Evolutionary conservation across 768 basidiomycete genomes (phyloP), one percentile per base, ranked within the genome.

Genomic region (Collybiopsis luxurians): DNA sequence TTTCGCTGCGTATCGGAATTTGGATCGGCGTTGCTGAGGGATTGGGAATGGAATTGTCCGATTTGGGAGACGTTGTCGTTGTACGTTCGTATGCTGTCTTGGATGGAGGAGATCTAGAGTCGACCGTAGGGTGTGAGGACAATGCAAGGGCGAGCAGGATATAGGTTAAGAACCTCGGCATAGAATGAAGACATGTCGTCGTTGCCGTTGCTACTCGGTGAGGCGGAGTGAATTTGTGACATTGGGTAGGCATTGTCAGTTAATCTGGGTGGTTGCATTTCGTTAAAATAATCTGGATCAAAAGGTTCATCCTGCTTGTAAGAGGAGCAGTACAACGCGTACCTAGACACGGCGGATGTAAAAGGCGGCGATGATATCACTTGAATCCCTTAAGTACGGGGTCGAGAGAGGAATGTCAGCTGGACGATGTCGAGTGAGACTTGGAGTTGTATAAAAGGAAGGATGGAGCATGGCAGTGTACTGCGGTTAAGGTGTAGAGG

Each of bases 1-100:
- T 83, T 85, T 52, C 81, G 81, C 64, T 86, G 80, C 5, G 82
- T 75, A 31, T 81, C 79, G 27, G 71, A 6, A 13, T 34, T 74
- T 59, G 90, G 89, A 66, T 91, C 90, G 69, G 84, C 85, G 69
- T 84, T 86, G 67, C 88, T 87, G 52, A 94, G 72, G 19, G 87
- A 85, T 56, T 85, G 84, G 34, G 85, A 85, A 64, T 94, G 91
- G 21, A 87, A 73, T 52, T 90, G 87, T 23, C 83, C 74, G 64
- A 94, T 88, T 26, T 79, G 80, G 21, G 78, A 60, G 24, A 93
- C 78, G 70, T 90, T 90, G 60, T 80, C 75, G 58, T 86, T 89
- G 71, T 89, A 90, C 9, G 78, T 76, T 24, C 79, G 75, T 38
- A 92, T 73, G 53, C 73, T 75, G 58, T 92, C 89, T 80, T 91